Conservation (phyloP, 1,139 yeast genomes). For the Diutina catenulata region DNA sequence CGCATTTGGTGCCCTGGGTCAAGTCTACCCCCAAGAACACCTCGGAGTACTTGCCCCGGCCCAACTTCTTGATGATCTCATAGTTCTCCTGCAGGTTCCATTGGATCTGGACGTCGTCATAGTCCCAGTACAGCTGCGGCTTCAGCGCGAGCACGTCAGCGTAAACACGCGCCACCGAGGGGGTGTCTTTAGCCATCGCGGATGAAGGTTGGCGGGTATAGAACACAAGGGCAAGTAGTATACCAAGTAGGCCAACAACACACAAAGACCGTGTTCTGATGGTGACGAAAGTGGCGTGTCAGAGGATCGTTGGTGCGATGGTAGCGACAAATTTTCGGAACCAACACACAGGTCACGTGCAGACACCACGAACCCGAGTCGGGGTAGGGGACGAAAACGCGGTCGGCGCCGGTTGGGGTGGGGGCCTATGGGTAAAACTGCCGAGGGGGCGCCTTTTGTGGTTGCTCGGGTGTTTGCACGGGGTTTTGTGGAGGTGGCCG, state of each 20-base stretch:
- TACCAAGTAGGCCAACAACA: background rate
- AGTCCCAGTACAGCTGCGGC: constrained; percentile 37
- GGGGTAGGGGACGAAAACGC: no score
- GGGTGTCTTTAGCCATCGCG: constrained; percentile 1
- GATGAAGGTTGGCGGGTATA: no score
- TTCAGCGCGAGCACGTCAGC: constrained; percentile 31
- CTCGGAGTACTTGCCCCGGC: constrained; percentile 39
- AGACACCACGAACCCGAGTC: background rate
- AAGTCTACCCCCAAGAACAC: constrained; percentile 51
- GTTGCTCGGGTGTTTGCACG: no score
- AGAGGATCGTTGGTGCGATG: background rate
- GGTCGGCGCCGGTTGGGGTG: no score
- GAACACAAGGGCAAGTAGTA: no score
- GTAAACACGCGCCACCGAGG: constrained; percentile 30
- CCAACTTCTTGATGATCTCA: constrained; percentile 33
- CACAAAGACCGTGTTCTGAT: no score
- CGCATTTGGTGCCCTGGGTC: constrained; percentile 28
- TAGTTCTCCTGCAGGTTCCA: constrained; percentile 39
- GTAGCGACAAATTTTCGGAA: background rate
- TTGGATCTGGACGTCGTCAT: constrained; percentile 31
- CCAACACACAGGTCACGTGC: background rate
- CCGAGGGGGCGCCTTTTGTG: no score
- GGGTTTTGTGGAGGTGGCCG: no score
- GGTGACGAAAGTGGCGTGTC: background rate
- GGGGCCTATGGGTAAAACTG: no score